Conservation (phyloP, 1,284 basidiomycete species). For the Ceratobasidium sp. region DNA sequence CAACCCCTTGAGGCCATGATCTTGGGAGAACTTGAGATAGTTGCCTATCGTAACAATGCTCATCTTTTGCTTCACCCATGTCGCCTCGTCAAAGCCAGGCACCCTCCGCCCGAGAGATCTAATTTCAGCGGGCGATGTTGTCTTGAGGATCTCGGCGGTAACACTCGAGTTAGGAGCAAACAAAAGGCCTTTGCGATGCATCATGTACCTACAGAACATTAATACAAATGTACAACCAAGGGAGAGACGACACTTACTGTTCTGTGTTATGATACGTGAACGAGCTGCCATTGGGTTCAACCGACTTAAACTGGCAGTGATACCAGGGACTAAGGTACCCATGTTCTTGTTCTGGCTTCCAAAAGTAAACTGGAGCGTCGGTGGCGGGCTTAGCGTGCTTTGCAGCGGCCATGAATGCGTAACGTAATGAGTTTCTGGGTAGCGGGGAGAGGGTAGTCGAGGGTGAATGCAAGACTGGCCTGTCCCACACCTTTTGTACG, state of each 20-base stretch:
- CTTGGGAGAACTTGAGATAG: conserved; percentile 72
- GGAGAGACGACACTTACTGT: conserved; percentile 10
- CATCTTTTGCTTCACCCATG: conserved; percentile 60
- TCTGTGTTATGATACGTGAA: conserved; percentile 35
- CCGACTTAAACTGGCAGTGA: conserved; percentile 30
- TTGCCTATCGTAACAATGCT: conserved; percentile 66
- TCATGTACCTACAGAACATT: conserved; percentile 61
- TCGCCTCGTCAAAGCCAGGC: conserved; percentile 60
- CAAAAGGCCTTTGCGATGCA: conserved; percentile 67
- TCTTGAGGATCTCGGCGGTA: conserved; percentile 57
- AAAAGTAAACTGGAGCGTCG: conserved; percentile 35
- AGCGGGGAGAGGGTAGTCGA: too few species aligned
- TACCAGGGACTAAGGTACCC: conserved; percentile 42
- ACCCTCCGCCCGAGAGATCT: conserved; percentile 65
- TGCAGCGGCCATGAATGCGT: too few species aligned
- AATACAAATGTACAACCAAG: background rate
- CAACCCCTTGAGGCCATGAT: conserved; percentile 61
- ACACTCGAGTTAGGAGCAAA: conserved; percentile 56
- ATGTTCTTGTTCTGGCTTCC: conserved; percentile 42
- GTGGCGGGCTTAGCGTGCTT: background rate
- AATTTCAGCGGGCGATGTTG: conserved; percentile 57
- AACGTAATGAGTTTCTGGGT: too few species aligned
- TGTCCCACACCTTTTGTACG: too few species aligned
- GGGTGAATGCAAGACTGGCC: too few species aligned
- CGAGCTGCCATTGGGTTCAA: conserved; percentile 22